These are phyloP conservation scores for Phytophthora cryptogea DNA, from an alignment of 352 stramenopile species.

Conservation along the genomic window DNA sequence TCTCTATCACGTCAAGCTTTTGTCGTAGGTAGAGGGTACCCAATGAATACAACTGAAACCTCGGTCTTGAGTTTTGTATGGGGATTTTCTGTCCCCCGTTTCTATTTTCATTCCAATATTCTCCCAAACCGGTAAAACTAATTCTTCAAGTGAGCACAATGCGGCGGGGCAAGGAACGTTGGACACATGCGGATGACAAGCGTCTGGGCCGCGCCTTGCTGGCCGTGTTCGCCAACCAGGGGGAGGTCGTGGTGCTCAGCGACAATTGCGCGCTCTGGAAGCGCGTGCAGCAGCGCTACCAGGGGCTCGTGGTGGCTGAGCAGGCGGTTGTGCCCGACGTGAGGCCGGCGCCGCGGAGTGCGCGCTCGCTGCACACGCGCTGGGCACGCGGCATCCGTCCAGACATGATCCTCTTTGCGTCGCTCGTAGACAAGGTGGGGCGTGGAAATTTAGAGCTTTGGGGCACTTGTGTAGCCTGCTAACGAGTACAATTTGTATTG, in stretches of 20 bases:
- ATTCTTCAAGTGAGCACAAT: conserved; percentile 16
- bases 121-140: conserved; percentile 8
- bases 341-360: conserved; percentile 19
- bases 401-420: conserved; percentile 34
- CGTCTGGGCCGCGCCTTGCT: conserved; percentile 32
- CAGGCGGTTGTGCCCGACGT: conserved; percentile 17
- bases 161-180: conserved; percentile 36
- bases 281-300: conserved; percentile 37
- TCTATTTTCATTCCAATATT: conserved; percentile 26
- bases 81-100: conserved; percentile 11
- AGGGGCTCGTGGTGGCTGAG: conserved; percentile 25
- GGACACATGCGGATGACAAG: conserved; percentile 38
- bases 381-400: conserved; percentile 33
- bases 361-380: conserved; percentile 36
- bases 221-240: conserved; percentile 27
- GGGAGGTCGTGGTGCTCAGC: conserved; percentile 28
- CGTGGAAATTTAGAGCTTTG: neutral
- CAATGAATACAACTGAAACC: conserved; percentile 13
- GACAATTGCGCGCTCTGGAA: conserved; percentile 37
- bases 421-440: conserved; percentile 30
- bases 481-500: conserved; percentile 11
- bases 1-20: conserved; percentile 9
- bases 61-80: conserved; percentile 16
- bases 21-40: conserved; percentile 8
- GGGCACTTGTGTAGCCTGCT: neutral